Conservation (phyloP, 2,329 filamentous ascomycete species). For the Biscogniauxia marginata region DNA sequence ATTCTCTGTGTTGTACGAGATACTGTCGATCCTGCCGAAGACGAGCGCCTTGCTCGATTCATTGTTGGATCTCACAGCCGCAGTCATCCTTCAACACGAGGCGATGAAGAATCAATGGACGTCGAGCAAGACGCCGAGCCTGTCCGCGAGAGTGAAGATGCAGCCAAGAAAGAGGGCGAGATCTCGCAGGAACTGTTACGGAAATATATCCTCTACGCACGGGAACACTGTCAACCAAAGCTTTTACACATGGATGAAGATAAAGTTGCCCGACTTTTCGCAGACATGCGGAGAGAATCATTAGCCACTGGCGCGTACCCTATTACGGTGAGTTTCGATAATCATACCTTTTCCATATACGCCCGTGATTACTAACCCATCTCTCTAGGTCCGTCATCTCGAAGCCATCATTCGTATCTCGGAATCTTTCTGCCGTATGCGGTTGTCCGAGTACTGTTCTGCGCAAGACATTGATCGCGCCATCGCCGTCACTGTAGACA, state of each 20-base stretch:
- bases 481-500: constrained; percentile 94
- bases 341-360: not conserved
- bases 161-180: constrained; percentile 55
- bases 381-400: constrained; percentile 79
- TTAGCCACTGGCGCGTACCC: constrained; percentile 94
- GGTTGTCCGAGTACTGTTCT: constrained; percentile 92
- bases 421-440: constrained; percentile 96
- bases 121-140: constrained; percentile 55
- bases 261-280: constrained; percentile 90
- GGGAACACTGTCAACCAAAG: constrained; percentile 86
- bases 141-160: constrained; percentile 28
- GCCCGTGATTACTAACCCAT: constrained; percentile 16
- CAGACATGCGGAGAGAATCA: constrained; percentile 92
- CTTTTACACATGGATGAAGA: constrained; percentile 97
- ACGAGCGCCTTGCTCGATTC: constrained; percentile 90
- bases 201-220: constrained; percentile 95
- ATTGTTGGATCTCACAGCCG: constrained; percentile 93
- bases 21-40: constrained; percentile 87
- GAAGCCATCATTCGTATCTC: constrained; percentile 97
- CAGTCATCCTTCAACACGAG: constrained; percentile 66
- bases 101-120: constrained; percentile 57
- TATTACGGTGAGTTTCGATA: constrained; percentile 73
- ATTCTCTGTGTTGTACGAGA: constrained; percentile 95
- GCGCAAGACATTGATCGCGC: constrained; percentile 91
- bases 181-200: constrained; percentile 88